Evolutionary conservation across 371 early-diverging fungal genomes (phyloP).

Genomic region (Gilbertella persicaria): DNA sequence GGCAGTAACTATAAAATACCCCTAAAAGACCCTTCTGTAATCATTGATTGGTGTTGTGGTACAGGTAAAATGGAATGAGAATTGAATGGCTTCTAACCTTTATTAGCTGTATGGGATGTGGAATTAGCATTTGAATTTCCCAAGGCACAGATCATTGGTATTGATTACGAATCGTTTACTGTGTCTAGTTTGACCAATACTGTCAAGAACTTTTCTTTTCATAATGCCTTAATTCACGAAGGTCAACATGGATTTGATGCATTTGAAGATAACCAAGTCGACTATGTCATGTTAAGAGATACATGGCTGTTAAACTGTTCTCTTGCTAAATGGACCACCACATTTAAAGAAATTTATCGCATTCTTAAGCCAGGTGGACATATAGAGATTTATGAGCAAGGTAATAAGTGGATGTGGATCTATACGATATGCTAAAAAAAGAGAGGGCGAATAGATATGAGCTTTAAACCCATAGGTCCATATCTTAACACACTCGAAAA

Average conservation of each 20-base stretch:
- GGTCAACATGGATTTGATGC: slow-evolving; percentile 29
- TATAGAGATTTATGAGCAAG: slow-evolving; percentile 24
- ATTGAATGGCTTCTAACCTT: not conserved
- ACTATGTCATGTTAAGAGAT: slow-evolving; percentile 37
- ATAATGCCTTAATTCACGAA: slow-evolving; percentile 18
- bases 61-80: slow-evolving; percentile 20
- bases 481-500: slow-evolving; percentile 5
- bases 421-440: too few species aligned
- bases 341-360: slow-evolving; percentile 29
- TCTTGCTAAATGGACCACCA: slow-evolving; percentile 24
- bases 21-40: slow-evolving; percentile 28
- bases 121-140: slow-evolving; percentile 45
- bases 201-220: slow-evolving; percentile 26
- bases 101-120: slow-evolving; percentile 37
- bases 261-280: slow-evolving; percentile 24
- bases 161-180: slow-evolving; percentile 24
- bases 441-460: not conserved
- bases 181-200: slow-evolving; percentile 11
- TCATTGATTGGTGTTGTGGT: slow-evolving; percentile 44
- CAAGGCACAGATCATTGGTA: slow-evolving; percentile 29
- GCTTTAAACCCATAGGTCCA: slow-evolving; percentile 13
- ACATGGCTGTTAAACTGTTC: slow-evolving; percentile 32
- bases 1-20: slow-evolving; percentile 26
- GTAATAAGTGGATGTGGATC: too few species aligned
- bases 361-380: slow-evolving; percentile 34